Evolutionary conservation across 2,329 filamentous ascomycete species (phyloP), one percentile per base, ranked within the genome.

Genomic region (Hyphodiscus sp.): DNA sequence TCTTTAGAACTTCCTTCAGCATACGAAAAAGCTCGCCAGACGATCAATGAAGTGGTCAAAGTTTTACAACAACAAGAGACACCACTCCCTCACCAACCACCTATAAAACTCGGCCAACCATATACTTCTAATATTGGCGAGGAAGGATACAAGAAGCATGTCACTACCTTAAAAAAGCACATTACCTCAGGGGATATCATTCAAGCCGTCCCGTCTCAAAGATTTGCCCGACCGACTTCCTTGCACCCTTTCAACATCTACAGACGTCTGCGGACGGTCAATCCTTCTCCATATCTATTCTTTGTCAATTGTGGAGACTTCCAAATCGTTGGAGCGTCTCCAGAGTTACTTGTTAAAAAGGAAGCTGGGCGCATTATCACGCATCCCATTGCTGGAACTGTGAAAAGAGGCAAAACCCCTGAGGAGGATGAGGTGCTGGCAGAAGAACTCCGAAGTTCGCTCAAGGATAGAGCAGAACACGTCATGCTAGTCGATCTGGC

Each of bases 181-280:
- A 97, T 99, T 63, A 80, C 83, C 63, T 80, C 82, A 58, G 94
- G 94, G 62, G 91, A 97, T 75, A 97, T 99, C 68, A 97, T 99
- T 73, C 94, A 99, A 71, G 90, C 91, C 0, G 94, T 99, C 16
- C 94, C 94, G 1, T 96, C 91, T 43, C 94, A 99, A 73, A 84
- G 94, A 50, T 89, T 97, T 67, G 86, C 91, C 8, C 82, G 92
- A 26, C 91, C 91, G 15, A 99, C 94, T 2, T 84, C 82, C 52
- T 77, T 99, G 44, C 94, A 99, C 70, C 92, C 94, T 0, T 99
- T 97, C 79, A 99, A 97, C 76, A 89, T 99, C 65, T 99, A 97
- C 77, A 85, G 92, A 51, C 90, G 96, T 69, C 80, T 99, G 41
- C 89, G 94, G 58, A 96, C 90, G n/a, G 89, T 97, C 66, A 99